Evolutionary conservation across 441 rosid genomes (phyloP).

Genomic region (Biscutella auriculata): DNA sequence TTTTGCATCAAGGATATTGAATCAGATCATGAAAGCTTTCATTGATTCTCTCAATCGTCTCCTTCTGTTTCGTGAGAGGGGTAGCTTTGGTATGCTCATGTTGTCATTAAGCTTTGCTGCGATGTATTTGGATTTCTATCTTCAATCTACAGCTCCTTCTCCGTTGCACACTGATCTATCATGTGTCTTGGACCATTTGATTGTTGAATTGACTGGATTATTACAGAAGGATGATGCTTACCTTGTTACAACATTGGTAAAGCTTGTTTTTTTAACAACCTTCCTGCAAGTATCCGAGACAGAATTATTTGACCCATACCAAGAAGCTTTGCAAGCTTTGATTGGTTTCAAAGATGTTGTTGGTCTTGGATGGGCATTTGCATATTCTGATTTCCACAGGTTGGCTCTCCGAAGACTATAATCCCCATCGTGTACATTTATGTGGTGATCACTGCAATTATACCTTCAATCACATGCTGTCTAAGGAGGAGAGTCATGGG

Average conservation of each 20-base stretch:
- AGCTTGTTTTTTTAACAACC: constrained; percentile 91
- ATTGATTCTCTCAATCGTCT: too few relatives aligned
- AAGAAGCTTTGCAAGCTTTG: constrained; percentile 84
- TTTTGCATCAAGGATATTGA: too few relatives aligned
- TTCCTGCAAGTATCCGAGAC: constrained; percentile 81
- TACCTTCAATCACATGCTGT: constrained; percentile 90
- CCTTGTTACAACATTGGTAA: constrained; percentile 72
- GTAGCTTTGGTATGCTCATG: too few relatives aligned
- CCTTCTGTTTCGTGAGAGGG: too few relatives aligned
- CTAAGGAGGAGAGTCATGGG: constrained; percentile 50
- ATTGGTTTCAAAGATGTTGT: constrained; percentile 91
- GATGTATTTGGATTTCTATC: too few relatives aligned
- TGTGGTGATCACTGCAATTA: constrained; percentile 79
- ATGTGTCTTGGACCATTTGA: too few relatives aligned
- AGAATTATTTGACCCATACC: constrained; percentile 76
- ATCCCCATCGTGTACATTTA: constrained; percentile 76
- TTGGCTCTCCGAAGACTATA: constrained; percentile 80
- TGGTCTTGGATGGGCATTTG: constrained; percentile 94
- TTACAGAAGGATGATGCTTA: constrained; percentile 83
- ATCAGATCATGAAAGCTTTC: too few relatives aligned
- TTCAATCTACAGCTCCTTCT: too few relatives aligned
- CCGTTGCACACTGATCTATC: too few relatives aligned
- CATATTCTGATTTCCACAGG: constrained; percentile 81
- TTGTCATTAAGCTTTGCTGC: too few relatives aligned
- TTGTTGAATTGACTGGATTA: too few relatives aligned